Evolutionary conservation across 1,284 basidiomycete species (phyloP), one percentile per base, ranked within the genome.

Genomic region (Trametes sp.): DNA sequence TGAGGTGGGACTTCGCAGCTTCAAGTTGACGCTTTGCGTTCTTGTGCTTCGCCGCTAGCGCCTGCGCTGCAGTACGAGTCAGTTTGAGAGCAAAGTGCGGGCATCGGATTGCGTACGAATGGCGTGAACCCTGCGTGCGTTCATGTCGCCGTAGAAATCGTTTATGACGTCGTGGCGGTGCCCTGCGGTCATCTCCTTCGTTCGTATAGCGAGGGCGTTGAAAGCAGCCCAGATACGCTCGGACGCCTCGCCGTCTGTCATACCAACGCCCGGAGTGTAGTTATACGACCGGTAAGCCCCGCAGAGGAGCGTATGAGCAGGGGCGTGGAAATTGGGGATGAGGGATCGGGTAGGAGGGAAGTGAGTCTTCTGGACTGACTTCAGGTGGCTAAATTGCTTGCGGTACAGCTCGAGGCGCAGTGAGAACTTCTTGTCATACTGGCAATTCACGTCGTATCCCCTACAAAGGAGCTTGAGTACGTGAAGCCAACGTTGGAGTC

Each of bases 141-240:
- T 64, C 54, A 64, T 26, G 50, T 64, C 62, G 16, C 21, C 21
- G 38, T 53, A 41, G 36, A 38, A 49, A 29, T 60, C 58, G 21
- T 64, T 60, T 33, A 64, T 53, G 21, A 64, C n/a, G 19, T 64
- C 62, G n/a, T 64, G 58, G 1, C 59, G 59, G 21, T 61, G 54
- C 0, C 59, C 59, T 6, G 59, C 48, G 1, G 54, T 26, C 63
- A 64, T 64, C 33, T 64, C 63, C 48, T 50, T 55, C 4, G 59
- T 57, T 1, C 46, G 36, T 7, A 42, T 16, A 16, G 56, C 50
- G 2, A 57, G 19, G 6, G 31, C 41, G 38, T 65, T 62, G 9
- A 54, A 44, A 10, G 16, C 28, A 5, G 63, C 23, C 63, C 63
- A 65, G 26, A 55, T 49, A 2, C 51, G 45, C 45, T 65, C 59